These are phyloP conservation scores for Phytophthora sp. DNA, from an alignment of 352 stramenopile genomes.

Conservation along the genomic window DNA sequence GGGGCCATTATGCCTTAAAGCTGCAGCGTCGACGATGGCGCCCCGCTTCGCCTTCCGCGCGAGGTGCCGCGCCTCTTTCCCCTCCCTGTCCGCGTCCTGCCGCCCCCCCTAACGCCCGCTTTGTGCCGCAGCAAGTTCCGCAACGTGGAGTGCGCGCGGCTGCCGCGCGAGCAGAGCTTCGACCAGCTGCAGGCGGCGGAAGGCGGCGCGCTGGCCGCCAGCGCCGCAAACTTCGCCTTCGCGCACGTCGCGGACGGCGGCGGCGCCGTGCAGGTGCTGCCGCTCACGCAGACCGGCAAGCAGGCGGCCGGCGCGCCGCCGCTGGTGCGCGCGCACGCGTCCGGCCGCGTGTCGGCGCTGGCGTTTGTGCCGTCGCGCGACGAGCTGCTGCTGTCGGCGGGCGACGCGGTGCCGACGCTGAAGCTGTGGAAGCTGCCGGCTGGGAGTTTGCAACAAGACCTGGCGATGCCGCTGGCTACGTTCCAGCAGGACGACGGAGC, in stretches of 20 bases:
- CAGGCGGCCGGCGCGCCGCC: conserved; percentile 34
- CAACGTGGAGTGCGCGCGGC: conserved; percentile 69
- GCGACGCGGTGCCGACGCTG: conserved; percentile 51
- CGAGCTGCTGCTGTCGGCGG: conserved; percentile 59
- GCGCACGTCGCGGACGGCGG: conserved; percentile 68
- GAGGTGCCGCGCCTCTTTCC: conserved; percentile 27
- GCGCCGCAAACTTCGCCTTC: conserved; percentile 59
- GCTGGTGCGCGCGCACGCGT: conserved; percentile 65
- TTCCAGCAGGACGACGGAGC: too few species aligned
- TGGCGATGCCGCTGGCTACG: too few species aligned
- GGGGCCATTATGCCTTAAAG: background rate
- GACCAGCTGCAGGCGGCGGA: conserved; percentile 77
- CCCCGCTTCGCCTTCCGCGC: conserved; percentile 57
- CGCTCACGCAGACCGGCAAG: conserved; percentile 46
- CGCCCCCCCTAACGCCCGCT: background rate
- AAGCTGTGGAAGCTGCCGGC: conserved; percentile 68
- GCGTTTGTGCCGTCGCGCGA: conserved; percentile 64
- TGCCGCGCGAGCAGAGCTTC: conserved; percentile 59
- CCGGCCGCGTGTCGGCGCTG: conserved; percentile 63
- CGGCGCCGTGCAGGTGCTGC: conserved; percentile 68
- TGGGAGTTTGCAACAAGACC: conserved; percentile 21
- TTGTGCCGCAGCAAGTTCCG: conserved; percentile 68
- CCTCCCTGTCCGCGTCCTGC: background rate
- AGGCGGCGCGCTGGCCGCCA: conserved; percentile 52
- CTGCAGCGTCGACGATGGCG: conserved; percentile 29